Evolutionary conservation across 1,139 yeast genomes (phyloP), one percentile per base, ranked within the genome.

Genomic region (Insectozyma bohioensis): DNA sequence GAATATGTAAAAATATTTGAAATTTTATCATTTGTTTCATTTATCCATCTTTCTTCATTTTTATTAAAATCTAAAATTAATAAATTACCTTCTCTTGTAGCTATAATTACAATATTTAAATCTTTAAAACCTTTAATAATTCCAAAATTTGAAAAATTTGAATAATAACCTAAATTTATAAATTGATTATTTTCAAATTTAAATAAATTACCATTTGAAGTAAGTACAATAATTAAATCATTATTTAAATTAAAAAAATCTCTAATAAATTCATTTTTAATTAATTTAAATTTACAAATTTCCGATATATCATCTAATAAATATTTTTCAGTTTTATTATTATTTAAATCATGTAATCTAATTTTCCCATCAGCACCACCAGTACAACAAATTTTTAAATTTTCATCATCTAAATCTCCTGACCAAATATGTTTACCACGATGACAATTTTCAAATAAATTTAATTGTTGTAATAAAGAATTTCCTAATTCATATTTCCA

Each of bases 311-410:
- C 56, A 1, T 47, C 43, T 12, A 68, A 29, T 2, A 65, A 48
- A 47, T 67, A 64, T 20, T 31, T 37, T 3, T 15, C 11, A 2
- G 33, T 33, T 3, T 17, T 26, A 26, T 31, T 53, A 51, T 37
- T 30, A 39, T 21, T 13, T 19, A 84, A 52, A 24, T 82, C 83
- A 48, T 80, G 78, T 5, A 84, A 43, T 36, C 85, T 66, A 2
- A 88, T 60, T 43, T 85, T 72, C 1, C 97, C 97, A 55, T 88
- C 97, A 29, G 95, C 92, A 24, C 97, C 97, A 26, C 95, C 90
- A 11, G 90, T 81, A 1, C 78, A 87, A 14, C 81, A 77, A 8
- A 80, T 48, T 20, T 63, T 51, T 28, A 63, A 52, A 3, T 55
- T 48, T 2, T 25, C 20, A 33, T 64, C 67, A 36, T 74, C 68